phyloP scores from a whole-genome alignment of 257 asterid genomes.

The Ballota nigra region DNA sequence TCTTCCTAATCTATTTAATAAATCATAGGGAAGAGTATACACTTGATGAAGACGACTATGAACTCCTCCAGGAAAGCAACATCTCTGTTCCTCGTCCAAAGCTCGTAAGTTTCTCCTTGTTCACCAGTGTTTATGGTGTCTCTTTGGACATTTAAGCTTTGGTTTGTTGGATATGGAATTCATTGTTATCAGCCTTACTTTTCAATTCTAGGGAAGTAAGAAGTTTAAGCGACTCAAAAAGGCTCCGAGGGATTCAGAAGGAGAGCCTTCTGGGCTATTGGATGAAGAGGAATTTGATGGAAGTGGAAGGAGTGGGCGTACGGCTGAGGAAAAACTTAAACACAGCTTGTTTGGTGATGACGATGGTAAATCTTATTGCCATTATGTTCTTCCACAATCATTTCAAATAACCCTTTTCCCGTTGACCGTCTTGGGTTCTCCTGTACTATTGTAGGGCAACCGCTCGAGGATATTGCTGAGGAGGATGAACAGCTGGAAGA shows the following conservation, averaged over 20 bases:
- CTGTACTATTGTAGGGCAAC: conserved; percentile 50
- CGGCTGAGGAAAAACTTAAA: conserved; percentile 81
- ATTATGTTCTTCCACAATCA: conserved; percentile 2
- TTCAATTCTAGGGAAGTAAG: conserved; percentile 55
- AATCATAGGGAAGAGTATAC: conserved; percentile 62
- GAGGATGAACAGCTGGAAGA: conserved; percentile 76
- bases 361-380: conserved; percentile 51
- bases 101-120: conserved; percentile 20
- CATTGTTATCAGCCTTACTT: background rate
- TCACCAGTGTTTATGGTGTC: background rate
- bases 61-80: conserved; percentile 90
- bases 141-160: background rate
- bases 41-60: conserved; percentile 94
- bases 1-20: background rate
- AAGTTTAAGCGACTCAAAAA: conserved; percentile 87
- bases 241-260: conserved; percentile 74
- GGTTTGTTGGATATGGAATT: background rate
- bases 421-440: conserved; percentile 16
- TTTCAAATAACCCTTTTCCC: background rate
- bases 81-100: conserved; percentile 87
- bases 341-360: conserved; percentile 81
- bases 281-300: conserved; percentile 78
- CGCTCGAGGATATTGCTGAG: conserved; percentile 88
- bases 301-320: conserved; percentile 63
- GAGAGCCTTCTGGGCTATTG: conserved; percentile 69